Percentiles rank a stretch among this genome's conserved stretches.
Evolutionary conservation across 257 asterid species (phyloP).

Genomic region (Solanum piurae): DNA sequence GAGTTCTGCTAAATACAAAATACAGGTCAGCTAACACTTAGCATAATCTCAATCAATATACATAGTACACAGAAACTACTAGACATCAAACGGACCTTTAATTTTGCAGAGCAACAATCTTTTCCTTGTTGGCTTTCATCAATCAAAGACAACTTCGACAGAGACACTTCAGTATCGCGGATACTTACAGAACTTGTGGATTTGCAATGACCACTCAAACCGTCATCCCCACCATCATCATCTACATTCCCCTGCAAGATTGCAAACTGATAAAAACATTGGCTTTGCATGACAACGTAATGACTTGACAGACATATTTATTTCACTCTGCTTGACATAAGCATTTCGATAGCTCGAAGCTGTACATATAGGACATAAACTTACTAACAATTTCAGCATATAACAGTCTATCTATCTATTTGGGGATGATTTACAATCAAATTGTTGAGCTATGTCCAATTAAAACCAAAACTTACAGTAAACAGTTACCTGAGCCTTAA

Average conservation of each 20-base stretch:
- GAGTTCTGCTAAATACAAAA: slow-evolving; percentile 10
- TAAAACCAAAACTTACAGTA: background rate
- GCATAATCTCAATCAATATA: background rate
- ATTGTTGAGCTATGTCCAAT: background rate
- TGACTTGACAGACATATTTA: background rate
- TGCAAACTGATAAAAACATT: background rate
- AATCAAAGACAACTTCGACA: slow-evolving; percentile 1
- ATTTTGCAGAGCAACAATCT: slow-evolving; percentile 14
- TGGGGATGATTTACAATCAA: background rate
- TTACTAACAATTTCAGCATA: background rate
- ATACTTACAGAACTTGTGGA: slow-evolving; percentile 2
- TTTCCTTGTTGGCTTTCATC: slow-evolving; percentile 6
- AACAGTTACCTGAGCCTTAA: slow-evolving; percentile 11
- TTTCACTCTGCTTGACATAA: background rate
- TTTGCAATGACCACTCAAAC: background rate
- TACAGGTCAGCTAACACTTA: background rate
- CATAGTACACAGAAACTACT: background rate
- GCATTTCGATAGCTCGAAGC: background rate
- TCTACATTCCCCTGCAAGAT: slow-evolving; percentile 19
- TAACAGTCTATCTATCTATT: background rate
- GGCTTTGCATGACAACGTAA: background rate
- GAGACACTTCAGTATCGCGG: slow-evolving; percentile 4
- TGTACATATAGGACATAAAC: background rate
- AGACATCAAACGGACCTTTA: slow-evolving; percentile 11
- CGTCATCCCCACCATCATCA: background rate